These are phyloP conservation scores for Salvia miltiorrhiza DNA, from an alignment of 257 asterid genomes.

Conservation along the genomic window DNA sequence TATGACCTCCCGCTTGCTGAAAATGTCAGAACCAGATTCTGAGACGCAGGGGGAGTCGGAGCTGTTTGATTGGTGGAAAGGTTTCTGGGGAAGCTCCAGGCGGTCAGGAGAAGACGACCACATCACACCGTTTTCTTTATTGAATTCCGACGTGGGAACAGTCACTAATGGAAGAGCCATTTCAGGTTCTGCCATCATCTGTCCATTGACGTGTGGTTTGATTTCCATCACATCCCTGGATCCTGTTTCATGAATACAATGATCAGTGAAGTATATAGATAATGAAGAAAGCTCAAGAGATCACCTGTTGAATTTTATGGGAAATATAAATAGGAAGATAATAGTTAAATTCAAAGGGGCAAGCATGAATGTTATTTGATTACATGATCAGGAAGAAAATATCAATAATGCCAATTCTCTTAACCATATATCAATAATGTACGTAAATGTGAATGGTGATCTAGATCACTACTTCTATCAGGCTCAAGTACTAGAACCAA, in stretches of 20 bases:
- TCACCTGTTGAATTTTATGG: neutral
- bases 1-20: constrained; percentile 81
- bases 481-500: constrained; percentile 5
- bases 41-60: constrained; percentile 91
- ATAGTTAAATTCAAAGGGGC: neutral
- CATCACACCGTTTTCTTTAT: constrained; percentile 63
- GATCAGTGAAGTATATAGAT: neutral
- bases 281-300: neutral
- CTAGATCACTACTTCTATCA: neutral
- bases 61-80: constrained; percentile 81
- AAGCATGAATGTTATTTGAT: constrained; percentile 11
- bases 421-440: neutral
- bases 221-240: constrained; percentile 44
- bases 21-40: constrained; percentile 88
- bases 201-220: constrained; percentile 60
- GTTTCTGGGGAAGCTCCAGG: constrained; percentile 80
- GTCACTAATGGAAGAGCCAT: constrained; percentile 72
- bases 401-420: neutral
- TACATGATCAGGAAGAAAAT: neutral
- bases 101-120: constrained; percentile 86
- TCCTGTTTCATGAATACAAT: constrained; percentile 36
- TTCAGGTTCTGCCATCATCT: constrained; percentile 49
- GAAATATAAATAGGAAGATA: neutral
- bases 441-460: neutral
- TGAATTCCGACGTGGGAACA: constrained; percentile 56